Conservation (phyloP, 1,139 yeast genomes). For the Sugiyamaella sp. region DNA sequence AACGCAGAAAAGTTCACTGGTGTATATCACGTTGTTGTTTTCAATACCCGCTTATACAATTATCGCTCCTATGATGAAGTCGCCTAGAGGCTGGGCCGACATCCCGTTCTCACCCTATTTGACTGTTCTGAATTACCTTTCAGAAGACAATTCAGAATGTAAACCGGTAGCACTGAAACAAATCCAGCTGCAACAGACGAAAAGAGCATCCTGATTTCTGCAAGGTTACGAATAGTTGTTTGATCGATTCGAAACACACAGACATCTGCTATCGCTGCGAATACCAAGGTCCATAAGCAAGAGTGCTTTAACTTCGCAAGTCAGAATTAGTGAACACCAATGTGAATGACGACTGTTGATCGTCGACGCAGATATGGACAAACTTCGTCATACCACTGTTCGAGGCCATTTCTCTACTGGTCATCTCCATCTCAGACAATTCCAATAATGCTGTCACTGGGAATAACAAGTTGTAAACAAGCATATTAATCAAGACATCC, state of each 20-base stretch:
- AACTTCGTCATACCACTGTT: slow-evolving; percentile 48
- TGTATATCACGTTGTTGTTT: slow-evolving; percentile 9
- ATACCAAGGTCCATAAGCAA: slow-evolving; percentile 75
- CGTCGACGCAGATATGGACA: slow-evolving; percentile 79
- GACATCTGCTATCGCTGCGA: neutral
- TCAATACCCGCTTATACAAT: slow-evolving; percentile 57
- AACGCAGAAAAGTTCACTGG: slow-evolving; percentile 8
- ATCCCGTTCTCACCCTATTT: slow-evolving; percentile 85
- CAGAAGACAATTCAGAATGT: slow-evolving; percentile 85
- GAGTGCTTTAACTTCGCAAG: slow-evolving; percentile 88
- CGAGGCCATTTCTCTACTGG: slow-evolving; percentile 67
- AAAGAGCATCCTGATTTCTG: slow-evolving; percentile 79
- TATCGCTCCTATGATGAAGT: slow-evolving; percentile 67
- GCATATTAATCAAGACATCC: slow-evolving; percentile 74
- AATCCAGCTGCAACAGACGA: slow-evolving; percentile 82
- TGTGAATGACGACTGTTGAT: slow-evolving; percentile 76
- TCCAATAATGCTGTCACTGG: slow-evolving; percentile 66
- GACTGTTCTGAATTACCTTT: slow-evolving; percentile 73
- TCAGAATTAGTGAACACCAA: slow-evolving; percentile 88
- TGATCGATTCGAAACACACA: slow-evolving; percentile 53
- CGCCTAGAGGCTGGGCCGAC: slow-evolving; percentile 65
- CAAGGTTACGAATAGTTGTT: slow-evolving; percentile 57
- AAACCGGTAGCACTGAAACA: slow-evolving; percentile 73
- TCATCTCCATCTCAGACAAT: slow-evolving; percentile 59
- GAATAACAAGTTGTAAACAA: slow-evolving; percentile 73